Base-by-base conservation (phyloP, 2,329 filamentous ascomycete genomes). In the Lasiodiplodia theobromae region DNA sequence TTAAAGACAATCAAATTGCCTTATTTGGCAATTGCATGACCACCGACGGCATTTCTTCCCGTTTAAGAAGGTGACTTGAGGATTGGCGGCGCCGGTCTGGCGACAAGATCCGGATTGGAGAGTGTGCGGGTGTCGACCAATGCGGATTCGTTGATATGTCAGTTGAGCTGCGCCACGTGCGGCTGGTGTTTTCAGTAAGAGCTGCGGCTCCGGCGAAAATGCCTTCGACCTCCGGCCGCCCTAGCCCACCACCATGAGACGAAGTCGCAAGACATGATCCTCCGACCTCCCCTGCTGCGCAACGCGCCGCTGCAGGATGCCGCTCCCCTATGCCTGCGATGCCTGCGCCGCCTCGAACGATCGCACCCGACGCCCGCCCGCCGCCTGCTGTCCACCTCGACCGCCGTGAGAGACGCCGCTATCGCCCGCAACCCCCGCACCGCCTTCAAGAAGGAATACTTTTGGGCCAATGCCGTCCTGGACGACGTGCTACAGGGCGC, bases 371-470 rank as follows among this genome's bases (percentile, higher is more conserved):
- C 69, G 63, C 72, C 73, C 21, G 64, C 70, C 68, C 73, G 73
- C 54, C 76, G 73, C 47, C 66, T 73, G 44, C 76, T 79, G 69
- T 78, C 77, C 40, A 74, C 73, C 40, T 70, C 73, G 7, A 68
- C 72, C 14, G 70, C 76, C 12, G 67, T 72, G 64, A 73, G 72
- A 70, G 73, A 76, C 58, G 74, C 76, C 62, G 75, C 74, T 60
- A 72, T 75, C 69, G 73, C 74, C 16, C 74, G 73, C 21, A 76
- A 74, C 72, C 74, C 73, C 53, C 73, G 74, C 70, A 76, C 69
- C 54, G 66, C 75, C 16, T 79, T 80, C 70, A 73, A 71, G 70
- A 78, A 75, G 66, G 77, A 79, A 69, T 81, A 81, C 70, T 81
- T 81, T 68, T 78, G 77, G 74, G 73, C 77, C 49, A 81, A 81